phyloP scores from a whole-genome alignment of 108 stramenopile species.

The Nannochloropsis oceanica region DNA sequence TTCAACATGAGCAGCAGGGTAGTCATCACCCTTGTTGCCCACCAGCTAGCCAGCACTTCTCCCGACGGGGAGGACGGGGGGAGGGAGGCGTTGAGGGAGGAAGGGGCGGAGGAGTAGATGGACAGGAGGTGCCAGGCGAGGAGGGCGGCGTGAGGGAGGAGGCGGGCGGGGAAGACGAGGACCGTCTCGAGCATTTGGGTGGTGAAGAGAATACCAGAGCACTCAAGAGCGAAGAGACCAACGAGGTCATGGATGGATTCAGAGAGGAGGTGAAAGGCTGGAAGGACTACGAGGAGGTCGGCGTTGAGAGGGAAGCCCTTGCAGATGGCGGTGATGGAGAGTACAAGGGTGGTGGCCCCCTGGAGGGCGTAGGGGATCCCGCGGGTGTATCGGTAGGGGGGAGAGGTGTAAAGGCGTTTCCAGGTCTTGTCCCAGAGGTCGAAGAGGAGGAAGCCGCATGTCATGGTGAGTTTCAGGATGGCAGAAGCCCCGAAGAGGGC shows the following conservation, averaged over 20 bases:
- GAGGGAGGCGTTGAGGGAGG: not conserved
- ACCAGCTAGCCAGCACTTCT: not conserved
- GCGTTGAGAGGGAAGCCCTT: not conserved
- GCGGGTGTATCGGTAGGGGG: not conserved
- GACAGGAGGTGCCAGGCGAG: not conserved
- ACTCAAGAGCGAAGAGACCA: not conserved
- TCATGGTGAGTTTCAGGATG: not conserved
- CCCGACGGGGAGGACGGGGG: not conserved
- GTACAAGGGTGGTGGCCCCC: not conserved
- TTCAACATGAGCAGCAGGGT: not conserved
- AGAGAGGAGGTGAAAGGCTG: not conserved
- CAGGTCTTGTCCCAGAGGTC: conserved; percentile 2
- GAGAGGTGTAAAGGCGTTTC: not conserved
- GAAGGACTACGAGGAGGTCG: not conserved
- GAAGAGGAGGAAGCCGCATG: not conserved
- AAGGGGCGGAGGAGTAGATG: not conserved
- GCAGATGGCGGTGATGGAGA: not conserved
- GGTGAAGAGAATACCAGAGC: not conserved
- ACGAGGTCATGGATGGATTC: not conserved
- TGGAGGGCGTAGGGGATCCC: not conserved
- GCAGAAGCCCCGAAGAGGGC: not conserved
- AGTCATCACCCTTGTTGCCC: not conserved
- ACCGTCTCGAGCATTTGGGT: not conserved
- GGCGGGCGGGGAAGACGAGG: not conserved
- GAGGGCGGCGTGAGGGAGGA: not conserved